Evolutionary conservation across 2,329 filamentous ascomycete genomes (phyloP), one percentile per base, ranked within the genome.

Genomic region (Fulvia fulva): DNA sequence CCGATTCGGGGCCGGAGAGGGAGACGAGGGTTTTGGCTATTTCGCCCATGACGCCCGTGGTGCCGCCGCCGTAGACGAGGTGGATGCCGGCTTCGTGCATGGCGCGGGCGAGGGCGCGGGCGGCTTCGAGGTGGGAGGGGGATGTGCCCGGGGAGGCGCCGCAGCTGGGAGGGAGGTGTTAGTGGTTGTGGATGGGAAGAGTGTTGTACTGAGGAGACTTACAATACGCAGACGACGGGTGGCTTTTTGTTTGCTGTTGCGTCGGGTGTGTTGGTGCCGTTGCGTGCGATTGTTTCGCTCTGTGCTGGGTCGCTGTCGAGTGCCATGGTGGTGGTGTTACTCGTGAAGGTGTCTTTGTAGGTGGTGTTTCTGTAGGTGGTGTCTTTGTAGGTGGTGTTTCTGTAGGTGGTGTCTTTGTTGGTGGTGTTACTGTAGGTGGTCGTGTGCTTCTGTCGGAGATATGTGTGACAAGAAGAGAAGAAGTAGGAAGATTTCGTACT

Each of bases 11-110:
- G 2, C 94, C 93, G 5, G 87, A 86, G 62, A 97, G 84, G 0
- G 88, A 81, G 65, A 95, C 91, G 26, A 99, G 86, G 0, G 90
- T 92, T 68, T 87, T 88, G 47, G 94, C 91, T 11, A 97, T 76
- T 72, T 97, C 91, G 71, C 94, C 94, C 94, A 99, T 99, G 47
- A 99, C 83, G 9, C 94, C 94, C 37, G 91, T 86, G 2, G 93
- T 97, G 70, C 94, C 94, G 66, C 94, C 94, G 66, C 94, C 94
- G 75, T 97, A 99, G 64, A 97, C 91, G 45, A 99, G 85, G 9
- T 84, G 82, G 68, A 95, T 91, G 73, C 90, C 86, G 70, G 89
- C 83, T 52, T 83, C 81, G 71, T 91, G 88, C 77, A 97, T 88
- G 64, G 82, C 80, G 32, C 79, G 78, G 55, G 88, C 93, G 14